Base-by-base conservation (phyloP, 2,329 filamentous ascomycete genomes). In the Pestalotiopsis sp. region DNA sequence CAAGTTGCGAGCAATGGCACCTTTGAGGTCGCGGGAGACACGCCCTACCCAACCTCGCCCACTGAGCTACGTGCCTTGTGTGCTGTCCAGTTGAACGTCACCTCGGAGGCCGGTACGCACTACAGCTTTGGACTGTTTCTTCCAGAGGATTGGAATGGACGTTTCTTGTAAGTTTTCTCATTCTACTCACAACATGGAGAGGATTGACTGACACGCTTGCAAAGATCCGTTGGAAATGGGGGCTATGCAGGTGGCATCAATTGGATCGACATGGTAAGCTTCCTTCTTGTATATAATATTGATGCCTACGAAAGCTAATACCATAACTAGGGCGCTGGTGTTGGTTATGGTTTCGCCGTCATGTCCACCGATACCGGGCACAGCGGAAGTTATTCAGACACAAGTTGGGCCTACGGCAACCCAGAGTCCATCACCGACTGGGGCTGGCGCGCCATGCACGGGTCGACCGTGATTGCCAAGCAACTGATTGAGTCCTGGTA, bases 401-500 rank as follows among this genome's bases (percentile, higher is more conserved):
- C 76, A 2, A 69, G 74, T 14, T 85, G 84, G 84, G 82, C 78
- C 1, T 69, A 81, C 4, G 73, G 80, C 59, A 74, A 79, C 61
- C 76, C 78, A 0, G 82, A 82, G 68, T 74, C 69, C 31, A 69
- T 78, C 14, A 74, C 74, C 9, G 82, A 84, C 73, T 84, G 81
- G 78, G 81, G 79, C 3, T 78, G 77, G 70, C 76, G 81, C 13
- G 80, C 82, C 6, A 77, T 83, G 70, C 86, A 89, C 72, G 85
- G 84, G 4, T 85, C 85, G 2, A 80, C 86, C 0, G 81, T 82
- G 0, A 72, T 85, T 3, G 83, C 83, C 6, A 89, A 78, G 72
- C 71, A 74, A 61, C 76, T 90, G 45, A 82, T 83, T 2, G 74
- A 81, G n/a, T 77, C 77, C 2, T 89, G 85, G 76, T 90, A 90